These are phyloP conservation scores for Lumnitzera racemosa DNA, from an alignment of 345 rosid species.

Conservation along the genomic window DNA sequence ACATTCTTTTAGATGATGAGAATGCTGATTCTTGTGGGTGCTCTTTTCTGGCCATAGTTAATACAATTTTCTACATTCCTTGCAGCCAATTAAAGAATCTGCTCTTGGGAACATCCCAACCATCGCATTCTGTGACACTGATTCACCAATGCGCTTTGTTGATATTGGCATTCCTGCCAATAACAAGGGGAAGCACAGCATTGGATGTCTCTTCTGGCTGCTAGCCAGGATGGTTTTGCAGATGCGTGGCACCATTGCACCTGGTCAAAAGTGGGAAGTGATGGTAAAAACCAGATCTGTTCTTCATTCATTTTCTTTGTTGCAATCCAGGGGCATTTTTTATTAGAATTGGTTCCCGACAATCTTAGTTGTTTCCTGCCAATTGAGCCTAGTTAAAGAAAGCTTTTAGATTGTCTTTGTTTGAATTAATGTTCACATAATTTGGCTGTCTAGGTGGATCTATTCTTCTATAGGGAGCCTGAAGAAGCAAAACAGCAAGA, in stretches of 20 bases:
- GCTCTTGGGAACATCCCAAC: constrained; percentile 95
- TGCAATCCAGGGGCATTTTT: too few relatives aligned
- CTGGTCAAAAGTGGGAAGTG: constrained; percentile 73
- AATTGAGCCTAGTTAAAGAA: background rate
- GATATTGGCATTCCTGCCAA: constrained; percentile 96
- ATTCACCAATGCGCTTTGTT: constrained; percentile 86
- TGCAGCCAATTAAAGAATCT: constrained; percentile 94
- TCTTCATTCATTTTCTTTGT: background rate
- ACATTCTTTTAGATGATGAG: background rate
- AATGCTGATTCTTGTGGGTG: too few relatives aligned
- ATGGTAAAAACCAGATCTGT: constrained; percentile 36
- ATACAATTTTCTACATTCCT: background rate
- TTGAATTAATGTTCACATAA: background rate
- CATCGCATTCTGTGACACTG: constrained; percentile 94
- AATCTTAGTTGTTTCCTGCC: background rate
- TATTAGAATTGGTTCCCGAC: background rate
- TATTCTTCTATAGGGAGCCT: constrained; percentile 79
- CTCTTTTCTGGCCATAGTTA: background rate
- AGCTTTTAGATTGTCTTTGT: background rate
- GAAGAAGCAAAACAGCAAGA: constrained; percentile 56
- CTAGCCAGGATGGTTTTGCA: constrained; percentile 94
- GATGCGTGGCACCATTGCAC: constrained; percentile 89
- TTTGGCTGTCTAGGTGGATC: constrained; percentile 41
- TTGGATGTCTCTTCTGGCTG: constrained; percentile 93
- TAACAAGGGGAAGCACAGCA: constrained; percentile 96